A percentile compares a stretch with the other conserved stretches of the same genome.
Conservation (phyloP, 768 basidiomycete species). For the Kwoniella sp. region DNA sequence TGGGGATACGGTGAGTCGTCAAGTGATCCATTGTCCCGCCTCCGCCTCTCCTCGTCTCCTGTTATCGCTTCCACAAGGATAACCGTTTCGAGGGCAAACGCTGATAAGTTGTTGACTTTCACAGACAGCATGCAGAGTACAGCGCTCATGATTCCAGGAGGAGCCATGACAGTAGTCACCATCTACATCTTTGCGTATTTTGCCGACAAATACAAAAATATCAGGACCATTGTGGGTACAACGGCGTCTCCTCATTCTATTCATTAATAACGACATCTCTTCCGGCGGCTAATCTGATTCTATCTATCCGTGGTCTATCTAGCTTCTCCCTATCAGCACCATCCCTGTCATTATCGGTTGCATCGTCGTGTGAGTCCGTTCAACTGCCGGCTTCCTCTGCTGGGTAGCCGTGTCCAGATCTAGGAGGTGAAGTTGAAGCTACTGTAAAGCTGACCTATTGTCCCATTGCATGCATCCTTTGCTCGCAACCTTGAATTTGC, state of each 20-base stretch:
- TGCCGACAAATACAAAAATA: constrained; percentile 44
- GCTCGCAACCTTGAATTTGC: too few species aligned
- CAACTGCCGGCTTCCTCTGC: too few species aligned
- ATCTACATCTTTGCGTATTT: constrained; percentile 53
- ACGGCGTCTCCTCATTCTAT: too few species aligned
- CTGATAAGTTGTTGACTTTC: neutral
- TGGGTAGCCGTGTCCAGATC: too few species aligned
- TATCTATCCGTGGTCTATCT: neutral
- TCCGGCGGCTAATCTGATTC: too few species aligned
- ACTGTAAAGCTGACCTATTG: too few species aligned
- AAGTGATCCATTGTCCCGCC: neutral
- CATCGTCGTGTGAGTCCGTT: constrained; percentile 34
- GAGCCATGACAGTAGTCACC: constrained; percentile 50
- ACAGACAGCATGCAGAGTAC: constrained; percentile 16
- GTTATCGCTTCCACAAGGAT: constrained; percentile 18
- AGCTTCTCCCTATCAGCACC: constrained; percentile 51
- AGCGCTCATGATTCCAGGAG: constrained; percentile 53
- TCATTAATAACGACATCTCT: too few species aligned
- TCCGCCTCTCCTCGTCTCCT: too few species aligned
- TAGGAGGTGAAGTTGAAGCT: too few species aligned
- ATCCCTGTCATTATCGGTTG: constrained; percentile 55
- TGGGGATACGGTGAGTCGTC: constrained; percentile 49
- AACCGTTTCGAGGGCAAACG: constrained; percentile 3
- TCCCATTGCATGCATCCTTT: too few species aligned
- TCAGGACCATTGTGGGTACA: constrained; percentile 45